Evolutionary conservation across 306 rosid species (phyloP), one percentile per base, ranked within the genome.

Genomic region (Leucaena leucocephala): DNA sequence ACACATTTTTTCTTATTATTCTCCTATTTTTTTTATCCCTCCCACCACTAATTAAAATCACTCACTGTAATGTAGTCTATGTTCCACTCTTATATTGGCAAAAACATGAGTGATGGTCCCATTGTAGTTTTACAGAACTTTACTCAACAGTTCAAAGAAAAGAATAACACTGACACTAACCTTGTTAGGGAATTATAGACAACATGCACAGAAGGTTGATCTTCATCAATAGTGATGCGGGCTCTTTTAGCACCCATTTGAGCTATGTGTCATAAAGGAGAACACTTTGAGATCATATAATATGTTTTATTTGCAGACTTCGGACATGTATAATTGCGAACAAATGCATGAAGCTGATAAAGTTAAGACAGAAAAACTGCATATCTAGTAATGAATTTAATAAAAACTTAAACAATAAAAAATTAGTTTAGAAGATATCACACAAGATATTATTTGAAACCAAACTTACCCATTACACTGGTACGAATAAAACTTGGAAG

Each of bases 161-260:
- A 65, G 44, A 46, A 35, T 27, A 76, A 69, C 80, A 73, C 68
- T 73, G 67, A 55, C 78, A 85, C 90, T 83, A 82, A 96, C 99
- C 97, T 93, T 72, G 97, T 83, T 74, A 96, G 83, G 68, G 88
- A 91, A 71, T 74, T 84, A 88, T 90, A 96, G 17, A 75, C 79
- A 54, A 96, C 84, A 80, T 71, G 86, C 75, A 96, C 98, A 75
- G 96, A 90, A 71, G 97, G 87, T 76, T 85, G 84, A 15, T 79
- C 80, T 70, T 93, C 94, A 49, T 93, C 96, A 70, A 82, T 39
- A 65, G 85, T 74, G 54, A 72, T 36, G 35, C 96, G 88, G 54
- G 91, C 77, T 86, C 97, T 88, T 84, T 93, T 93, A 76, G 84
- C 80, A 83, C 99, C 97, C 75, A 87, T 83, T 73, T 84, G 80